These are phyloP conservation scores for Ustilago sp. DNA, from an alignment of 1,284 basidiomycete species.

Conservation along the genomic window DNA sequence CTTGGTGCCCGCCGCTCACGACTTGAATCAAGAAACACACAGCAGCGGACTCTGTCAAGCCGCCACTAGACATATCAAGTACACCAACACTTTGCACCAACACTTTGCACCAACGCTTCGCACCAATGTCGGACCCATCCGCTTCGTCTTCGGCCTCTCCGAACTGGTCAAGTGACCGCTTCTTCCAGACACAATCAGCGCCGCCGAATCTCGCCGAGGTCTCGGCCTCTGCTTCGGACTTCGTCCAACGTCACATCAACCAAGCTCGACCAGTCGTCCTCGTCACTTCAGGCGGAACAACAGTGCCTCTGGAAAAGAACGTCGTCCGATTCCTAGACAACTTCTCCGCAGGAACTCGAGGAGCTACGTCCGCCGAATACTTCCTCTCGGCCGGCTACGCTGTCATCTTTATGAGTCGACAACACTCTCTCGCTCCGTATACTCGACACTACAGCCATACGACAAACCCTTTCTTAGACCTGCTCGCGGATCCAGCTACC, in stretches of 20 bases:
- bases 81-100: too few species aligned
- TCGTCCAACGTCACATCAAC: slow-evolving; percentile 78
- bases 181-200: slow-evolving; percentile 58
- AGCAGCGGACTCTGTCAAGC: too few species aligned
- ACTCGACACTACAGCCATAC: slow-evolving; percentile 97
- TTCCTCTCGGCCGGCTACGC: slow-evolving; percentile 91
- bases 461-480: slow-evolving; percentile 95
- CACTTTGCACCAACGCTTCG: neutral
- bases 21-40: neutral
- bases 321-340: slow-evolving; percentile 95
- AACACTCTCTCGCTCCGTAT: slow-evolving; percentile 96
- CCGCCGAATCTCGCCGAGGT: slow-evolving; percentile 49
- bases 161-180: slow-evolving; percentile 54
- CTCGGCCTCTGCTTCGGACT: slow-evolving; percentile 69
- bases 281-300: slow-evolving; percentile 76
- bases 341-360: slow-evolving; percentile 97
- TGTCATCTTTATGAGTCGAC: slow-evolving; percentile 97
- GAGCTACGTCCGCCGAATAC: slow-evolving; percentile 97
- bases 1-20: too few species aligned
- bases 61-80: too few species aligned
- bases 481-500: slow-evolving; percentile 77
- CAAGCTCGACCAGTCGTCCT: slow-evolving; percentile 84
- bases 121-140: slow-evolving; percentile 34
- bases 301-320: slow-evolving; percentile 66
- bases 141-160: slow-evolving; percentile 27